These are phyloP conservation scores for Botryosphaeria dothidea DNA, from an alignment of 2,329 filamentous ascomycete species.

Conservation along the genomic window DNA sequence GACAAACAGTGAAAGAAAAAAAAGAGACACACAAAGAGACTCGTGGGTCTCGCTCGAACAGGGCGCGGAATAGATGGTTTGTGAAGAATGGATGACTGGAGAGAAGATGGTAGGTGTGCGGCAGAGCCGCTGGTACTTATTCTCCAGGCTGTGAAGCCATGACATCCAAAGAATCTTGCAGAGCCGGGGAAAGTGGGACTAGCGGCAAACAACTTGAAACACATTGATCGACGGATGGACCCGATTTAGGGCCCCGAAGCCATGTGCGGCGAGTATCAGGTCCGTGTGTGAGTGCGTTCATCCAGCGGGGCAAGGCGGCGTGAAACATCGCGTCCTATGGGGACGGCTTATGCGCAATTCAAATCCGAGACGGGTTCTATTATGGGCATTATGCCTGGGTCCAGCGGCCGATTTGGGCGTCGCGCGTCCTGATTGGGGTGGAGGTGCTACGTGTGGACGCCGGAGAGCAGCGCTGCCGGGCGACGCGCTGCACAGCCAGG, in stretches of 20 bases:
- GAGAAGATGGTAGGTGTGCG: slow-evolving; percentile 34
- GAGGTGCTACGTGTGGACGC: slow-evolving; percentile 6
- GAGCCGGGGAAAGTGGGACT: slow-evolving; percentile 23
- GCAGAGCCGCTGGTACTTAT: slow-evolving; percentile 42
- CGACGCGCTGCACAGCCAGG: background rate
- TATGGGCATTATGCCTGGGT: slow-evolving; percentile 13
- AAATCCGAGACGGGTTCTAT: slow-evolving; percentile 9
- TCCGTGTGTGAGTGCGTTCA: slow-evolving; percentile 11
- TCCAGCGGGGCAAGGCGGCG: slow-evolving; percentile 1
- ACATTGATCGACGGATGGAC: slow-evolving; percentile 23
- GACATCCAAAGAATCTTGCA: slow-evolving; percentile 23
- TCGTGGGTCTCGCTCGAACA: slow-evolving; percentile 29
- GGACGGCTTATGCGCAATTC: slow-evolving; percentile 19
- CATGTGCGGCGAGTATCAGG: slow-evolving; percentile 16
- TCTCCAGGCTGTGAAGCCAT: slow-evolving; percentile 31
- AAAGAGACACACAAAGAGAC: slow-evolving; percentile 32
- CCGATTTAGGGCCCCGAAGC: slow-evolving; percentile 18
- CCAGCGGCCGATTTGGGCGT: background rate
- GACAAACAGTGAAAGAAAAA: slow-evolving; percentile 23
- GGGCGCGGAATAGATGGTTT: slow-evolving; percentile 19
- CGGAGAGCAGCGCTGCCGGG: slow-evolving; percentile 14
- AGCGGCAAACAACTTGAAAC: slow-evolving; percentile 43
- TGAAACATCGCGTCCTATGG: slow-evolving; percentile 10
- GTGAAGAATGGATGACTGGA: slow-evolving; percentile 26
- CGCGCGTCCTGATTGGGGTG: slow-evolving; percentile 2